These are phyloP conservation scores for Aspergillus fumigatiaffinis DNA, from an alignment of 2,329 filamentous ascomycete genomes.

Conservation along the genomic window DNA sequence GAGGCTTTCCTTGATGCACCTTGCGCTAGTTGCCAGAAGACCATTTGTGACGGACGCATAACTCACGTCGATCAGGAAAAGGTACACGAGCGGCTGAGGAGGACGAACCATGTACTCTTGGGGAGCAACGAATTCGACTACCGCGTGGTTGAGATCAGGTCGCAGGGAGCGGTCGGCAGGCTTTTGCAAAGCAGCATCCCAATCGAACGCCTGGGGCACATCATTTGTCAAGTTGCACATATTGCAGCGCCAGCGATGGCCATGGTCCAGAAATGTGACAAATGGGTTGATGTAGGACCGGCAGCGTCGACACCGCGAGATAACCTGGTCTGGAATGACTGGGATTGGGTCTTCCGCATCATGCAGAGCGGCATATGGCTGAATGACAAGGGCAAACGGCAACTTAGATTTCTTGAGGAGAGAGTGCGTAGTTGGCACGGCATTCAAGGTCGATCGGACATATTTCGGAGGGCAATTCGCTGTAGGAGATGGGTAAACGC, in stretches of 20 bases:
- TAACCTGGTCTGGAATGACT: conserved; percentile 93
- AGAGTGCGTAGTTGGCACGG: conserved; percentile 85
- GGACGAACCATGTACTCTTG: conserved; percentile 99
- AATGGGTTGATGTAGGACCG: conserved; percentile 98
- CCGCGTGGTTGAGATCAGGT: conserved; percentile 89
- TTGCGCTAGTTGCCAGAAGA: conserved; percentile 83
- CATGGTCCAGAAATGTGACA: conserved; percentile 92
- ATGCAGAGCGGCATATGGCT: conserved; percentile 89
- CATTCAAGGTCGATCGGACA: conserved; percentile 90
- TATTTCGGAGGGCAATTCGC: conserved; percentile 93
- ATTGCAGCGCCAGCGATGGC: conserved; percentile 97
- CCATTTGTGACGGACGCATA: conserved; percentile 86
- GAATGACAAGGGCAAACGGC: conserved; percentile 91
- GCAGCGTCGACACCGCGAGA: conserved; percentile 92
- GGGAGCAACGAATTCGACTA: conserved; percentile 94
- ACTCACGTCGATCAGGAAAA: conserved; percentile 94
- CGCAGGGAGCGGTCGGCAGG: conserved; percentile 88
- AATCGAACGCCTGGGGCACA: conserved; percentile 98
- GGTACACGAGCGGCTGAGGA: conserved; percentile 89
- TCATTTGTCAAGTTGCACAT: conserved; percentile 99
- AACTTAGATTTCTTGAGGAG: conserved; percentile 95
- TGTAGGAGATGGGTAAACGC: conserved; percentile 83
- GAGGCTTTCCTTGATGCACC: conserved; percentile 90
- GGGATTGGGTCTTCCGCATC: conserved; percentile 89
- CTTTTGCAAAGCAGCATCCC: conserved; percentile 90